Conservation (phyloP, 306 rosid species). For the Alnus glutinosa region DNA sequence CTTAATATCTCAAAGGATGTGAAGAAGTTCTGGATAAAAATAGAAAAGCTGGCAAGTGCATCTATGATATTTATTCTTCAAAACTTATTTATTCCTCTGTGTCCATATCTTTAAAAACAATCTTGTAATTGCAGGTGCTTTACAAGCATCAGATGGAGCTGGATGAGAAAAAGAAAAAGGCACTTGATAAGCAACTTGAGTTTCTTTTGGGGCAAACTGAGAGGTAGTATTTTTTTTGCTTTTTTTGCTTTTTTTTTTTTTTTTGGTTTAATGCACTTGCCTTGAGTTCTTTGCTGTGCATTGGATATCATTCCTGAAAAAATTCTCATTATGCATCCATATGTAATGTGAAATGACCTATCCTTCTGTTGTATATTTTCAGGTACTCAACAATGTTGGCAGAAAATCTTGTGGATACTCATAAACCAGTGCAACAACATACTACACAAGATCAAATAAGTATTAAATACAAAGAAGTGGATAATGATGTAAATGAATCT, state of each 20-base stretch:
- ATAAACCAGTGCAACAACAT: constrained; percentile 55
- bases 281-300: background rate
- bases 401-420: constrained; percentile 82
- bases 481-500: constrained; percentile 41
- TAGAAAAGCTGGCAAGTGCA: constrained; percentile 88
- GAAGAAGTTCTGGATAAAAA: constrained; percentile 95
- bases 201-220: constrained; percentile 98
- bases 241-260: constrained; percentile 7
- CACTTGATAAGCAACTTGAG: constrained; percentile 96
- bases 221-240: constrained; percentile 48
- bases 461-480: constrained; percentile 41
- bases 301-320: background rate
- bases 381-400: constrained; percentile 99
- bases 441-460: constrained; percentile 40
- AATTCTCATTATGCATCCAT: constrained; percentile 14
- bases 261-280: background rate
- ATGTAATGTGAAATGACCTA: constrained; percentile 12
- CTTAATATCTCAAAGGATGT: constrained; percentile 93
- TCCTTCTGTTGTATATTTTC: constrained; percentile 31
- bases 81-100: background rate
- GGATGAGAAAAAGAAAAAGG: constrained; percentile 92
- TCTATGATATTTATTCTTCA: constrained; percentile 1
- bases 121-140: constrained; percentile 66
- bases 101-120: background rate
- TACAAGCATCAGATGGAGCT: constrained; percentile 98